Evolutionary conservation across 2,329 filamentous ascomycete genomes (phyloP).

Genomic region (Scedosporium apiospermum): DNA sequence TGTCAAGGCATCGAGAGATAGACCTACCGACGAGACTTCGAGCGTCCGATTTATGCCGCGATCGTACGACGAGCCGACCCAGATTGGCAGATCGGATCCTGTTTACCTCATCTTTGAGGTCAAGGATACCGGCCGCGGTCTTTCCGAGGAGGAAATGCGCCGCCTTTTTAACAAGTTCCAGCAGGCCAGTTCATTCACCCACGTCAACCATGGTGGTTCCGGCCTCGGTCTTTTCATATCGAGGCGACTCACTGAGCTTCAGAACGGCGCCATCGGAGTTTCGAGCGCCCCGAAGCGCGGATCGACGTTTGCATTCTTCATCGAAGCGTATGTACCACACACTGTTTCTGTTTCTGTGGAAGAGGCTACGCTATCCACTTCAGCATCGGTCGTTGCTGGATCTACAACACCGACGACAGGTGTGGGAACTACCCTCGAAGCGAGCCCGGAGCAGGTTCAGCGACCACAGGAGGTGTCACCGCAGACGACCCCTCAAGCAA

Average conservation of each 20-base stretch:
- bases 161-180: constrained; percentile 70
- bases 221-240: constrained; percentile 74
- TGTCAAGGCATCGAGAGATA: constrained; percentile 32
- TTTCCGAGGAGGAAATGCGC: constrained; percentile 62
- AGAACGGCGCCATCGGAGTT: constrained; percentile 72
- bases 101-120: constrained; percentile 65
- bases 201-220: constrained; percentile 70
- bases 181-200: constrained; percentile 66
- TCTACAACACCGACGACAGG: not conserved
- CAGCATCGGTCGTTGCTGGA: not conserved
- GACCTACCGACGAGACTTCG: constrained; percentile 29
- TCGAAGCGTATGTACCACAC: constrained; percentile 44
- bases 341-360: constrained; percentile 26
- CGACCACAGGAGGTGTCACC: not conserved
- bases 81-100: constrained; percentile 25
- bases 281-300: constrained; percentile 59
- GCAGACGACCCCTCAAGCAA: not conserved
- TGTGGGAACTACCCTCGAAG: not conserved
- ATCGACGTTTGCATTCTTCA: constrained; percentile 67
- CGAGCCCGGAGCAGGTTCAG: constrained; percentile 1
- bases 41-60: constrained; percentile 51
- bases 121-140: constrained; percentile 65
- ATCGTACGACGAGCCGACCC: constrained; percentile 2
- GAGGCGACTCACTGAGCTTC: constrained; percentile 67
- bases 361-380: constrained; percentile 27